Evolutionary conservation across 2,329 filamentous ascomycete genomes (phyloP).

Genomic region (Xylaria sp.): DNA sequence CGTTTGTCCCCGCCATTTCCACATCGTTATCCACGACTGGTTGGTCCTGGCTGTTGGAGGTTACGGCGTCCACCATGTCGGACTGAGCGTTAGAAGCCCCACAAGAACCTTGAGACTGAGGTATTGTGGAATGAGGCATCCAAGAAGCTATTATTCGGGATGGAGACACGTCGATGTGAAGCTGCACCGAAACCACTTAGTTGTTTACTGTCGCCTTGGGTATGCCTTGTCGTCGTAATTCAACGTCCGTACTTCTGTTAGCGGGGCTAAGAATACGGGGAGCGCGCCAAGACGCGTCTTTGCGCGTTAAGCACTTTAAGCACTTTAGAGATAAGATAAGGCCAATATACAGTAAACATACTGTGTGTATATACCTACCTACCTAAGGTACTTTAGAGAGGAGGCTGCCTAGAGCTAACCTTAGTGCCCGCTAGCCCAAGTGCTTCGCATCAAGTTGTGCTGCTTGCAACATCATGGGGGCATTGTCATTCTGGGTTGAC

Average conservation of each 20-base stretch:
- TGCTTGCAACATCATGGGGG: no score
- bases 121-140: slow-evolving; percentile 55
- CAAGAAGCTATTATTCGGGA: not conserved
- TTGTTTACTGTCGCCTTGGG: no score
- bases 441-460: no score
- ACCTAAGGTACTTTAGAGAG: no score
- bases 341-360: no score
- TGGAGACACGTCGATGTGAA: no score
- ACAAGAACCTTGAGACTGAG: slow-evolving; percentile 39
- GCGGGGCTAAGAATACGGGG: not conserved
- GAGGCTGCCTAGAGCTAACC: no score
- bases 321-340: slow-evolving; percentile 5
- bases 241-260: not conserved
- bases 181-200: no score
- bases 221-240: no score
- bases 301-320: slow-evolving; percentile 17
- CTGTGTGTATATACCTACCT: no score
- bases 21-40: slow-evolving; percentile 44
- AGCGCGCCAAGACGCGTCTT: slow-evolving; percentile 15
- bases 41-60: slow-evolving; percentile 41
- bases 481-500: no score
- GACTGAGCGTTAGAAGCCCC: slow-evolving; percentile 45
- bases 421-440: no score
- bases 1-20: slow-evolving; percentile 47
- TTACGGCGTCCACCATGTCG: slow-evolving; percentile 44